phyloP scores from a whole-genome alignment of 208 protist species.

The Leishmania gerbilli region DNA sequence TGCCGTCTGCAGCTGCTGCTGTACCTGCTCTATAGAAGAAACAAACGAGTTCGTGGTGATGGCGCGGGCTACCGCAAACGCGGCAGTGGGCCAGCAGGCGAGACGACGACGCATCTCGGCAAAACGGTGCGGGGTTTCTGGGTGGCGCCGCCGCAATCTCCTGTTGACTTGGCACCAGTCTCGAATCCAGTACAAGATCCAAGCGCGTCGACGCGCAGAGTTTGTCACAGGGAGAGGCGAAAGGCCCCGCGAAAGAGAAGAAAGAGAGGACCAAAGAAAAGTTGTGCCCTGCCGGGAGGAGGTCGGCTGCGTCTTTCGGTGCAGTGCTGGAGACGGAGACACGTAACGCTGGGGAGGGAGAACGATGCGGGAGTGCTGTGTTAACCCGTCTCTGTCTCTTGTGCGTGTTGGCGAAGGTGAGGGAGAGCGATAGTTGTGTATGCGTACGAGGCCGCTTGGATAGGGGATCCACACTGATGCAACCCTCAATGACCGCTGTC shows the following conservation, averaged over 20 bases:
- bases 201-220: neutral
- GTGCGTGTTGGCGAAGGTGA: slow-evolving; percentile 3
- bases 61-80: slow-evolving; percentile 12
- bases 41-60: slow-evolving; percentile 72
- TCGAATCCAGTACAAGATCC: neutral
- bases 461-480: neutral
- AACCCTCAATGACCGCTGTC: neutral
- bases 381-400: neutral
- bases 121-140: neutral
- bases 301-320: neutral
- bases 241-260: neutral
- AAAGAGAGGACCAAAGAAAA: slow-evolving; percentile 1
- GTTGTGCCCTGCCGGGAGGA: neutral
- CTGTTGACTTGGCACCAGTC: no score
- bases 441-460: neutral
- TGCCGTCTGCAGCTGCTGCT: slow-evolving; percentile 70
- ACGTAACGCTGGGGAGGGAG: neutral
- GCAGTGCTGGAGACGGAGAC: neutral
- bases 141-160: neutral
- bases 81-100: slow-evolving; percentile 6
- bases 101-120: slow-evolving; percentile 27
- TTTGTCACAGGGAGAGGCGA: neutral
- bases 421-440: neutral
- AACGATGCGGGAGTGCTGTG: neutral
- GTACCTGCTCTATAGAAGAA: slow-evolving; percentile 64